phyloP scores from a whole-genome alignment of 306 rosid species.

The Erythrophleum fordii region DNA sequence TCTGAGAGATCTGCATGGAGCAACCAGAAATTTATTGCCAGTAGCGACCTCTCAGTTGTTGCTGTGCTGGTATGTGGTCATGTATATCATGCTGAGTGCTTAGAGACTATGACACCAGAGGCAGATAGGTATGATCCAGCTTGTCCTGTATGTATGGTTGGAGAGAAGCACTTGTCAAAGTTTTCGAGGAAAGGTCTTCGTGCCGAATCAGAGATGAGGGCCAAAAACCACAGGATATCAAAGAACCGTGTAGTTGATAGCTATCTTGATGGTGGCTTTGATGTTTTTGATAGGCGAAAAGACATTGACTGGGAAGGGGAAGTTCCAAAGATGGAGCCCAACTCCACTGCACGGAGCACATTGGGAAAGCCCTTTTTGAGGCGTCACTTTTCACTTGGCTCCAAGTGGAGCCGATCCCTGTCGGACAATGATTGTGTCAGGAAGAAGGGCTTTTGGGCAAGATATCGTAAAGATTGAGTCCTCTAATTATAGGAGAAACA shows the following conservation, averaged over 20 bases:
- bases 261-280: slow-evolving; percentile 59
- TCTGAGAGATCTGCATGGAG: slow-evolving; percentile 78
- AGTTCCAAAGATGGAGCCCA: slow-evolving; percentile 64
- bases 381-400: slow-evolving; percentile 73
- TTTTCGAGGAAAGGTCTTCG: slow-evolving; percentile 54
- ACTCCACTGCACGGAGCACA: slow-evolving; percentile 67
- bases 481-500: slow-evolving; percentile 40
- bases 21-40: slow-evolving; percentile 63
- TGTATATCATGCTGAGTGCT: slow-evolving; percentile 83
- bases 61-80: slow-evolving; percentile 84
- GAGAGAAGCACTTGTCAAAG: slow-evolving; percentile 69
- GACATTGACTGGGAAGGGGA: slow-evolving; percentile 53
- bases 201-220: slow-evolving; percentile 63
- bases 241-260: slow-evolving; percentile 80
- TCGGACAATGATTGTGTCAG: slow-evolving; percentile 65
- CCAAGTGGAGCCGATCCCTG: slow-evolving; percentile 69
- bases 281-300: slow-evolving; percentile 56
- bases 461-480: slow-evolving; percentile 62
- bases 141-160: slow-evolving; percentile 77
- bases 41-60: slow-evolving; percentile 64
- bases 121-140: slow-evolving; percentile 74
- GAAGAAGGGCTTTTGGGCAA: slow-evolving; percentile 82
- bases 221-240: slow-evolving; percentile 67
- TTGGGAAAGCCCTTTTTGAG: slow-evolving; percentile 69
- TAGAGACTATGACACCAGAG: slow-evolving; percentile 73